Base-by-base conservation (phyloP, 306 rosid genomes). In the Vachellia pachyceras region DNA sequence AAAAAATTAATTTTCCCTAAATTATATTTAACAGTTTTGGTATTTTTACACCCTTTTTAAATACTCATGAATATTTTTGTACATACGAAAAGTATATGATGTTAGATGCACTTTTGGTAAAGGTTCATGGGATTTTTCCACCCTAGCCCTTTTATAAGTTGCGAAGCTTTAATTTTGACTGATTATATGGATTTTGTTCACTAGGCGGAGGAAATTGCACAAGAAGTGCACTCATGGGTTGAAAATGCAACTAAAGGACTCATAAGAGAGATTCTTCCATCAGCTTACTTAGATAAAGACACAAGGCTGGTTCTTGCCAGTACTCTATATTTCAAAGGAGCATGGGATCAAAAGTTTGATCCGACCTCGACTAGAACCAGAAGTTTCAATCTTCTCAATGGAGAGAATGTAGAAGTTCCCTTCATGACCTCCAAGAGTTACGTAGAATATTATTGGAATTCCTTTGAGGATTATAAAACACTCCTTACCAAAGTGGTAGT, bases 261-360 rank as follows among this genome's bases (percentile, higher is more conserved):
- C 0, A 64, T 70, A 25, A 76, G 13, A 50, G 25, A 71, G 3
- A 10, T 76, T 54, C 79, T 84, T 57, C 58, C 73, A 5, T 5
- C 8, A 0, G 46, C 15, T 1, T 5, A 18, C 10, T 6, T 76
- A 18, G 74, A 55, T 22, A 6, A n/a, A 3, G 0, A 1, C 0
- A 79, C 78, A 23, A 37, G 5, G 55, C 52, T 81, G 3, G 20
- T 75, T 20, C 80, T 85, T 73, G 83, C 55, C 5, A 85, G 81
- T 50, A 83, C 84, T 33, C 61, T 84, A 5, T 84, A 69, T 73
- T 84, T 79, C 52, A 79, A 75, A 68, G 81, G 84, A 84, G 33
- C 58, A 0, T 85, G 86, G 88, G 29, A n/a, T 22, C 18, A 33
- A 2, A 41, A 40, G 25, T 82, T 85, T 54, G 3, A 39, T 47